phyloP scores from a whole-genome alignment of 2,329 filamentous ascomycete species.

The Hortaea werneckii region DNA sequence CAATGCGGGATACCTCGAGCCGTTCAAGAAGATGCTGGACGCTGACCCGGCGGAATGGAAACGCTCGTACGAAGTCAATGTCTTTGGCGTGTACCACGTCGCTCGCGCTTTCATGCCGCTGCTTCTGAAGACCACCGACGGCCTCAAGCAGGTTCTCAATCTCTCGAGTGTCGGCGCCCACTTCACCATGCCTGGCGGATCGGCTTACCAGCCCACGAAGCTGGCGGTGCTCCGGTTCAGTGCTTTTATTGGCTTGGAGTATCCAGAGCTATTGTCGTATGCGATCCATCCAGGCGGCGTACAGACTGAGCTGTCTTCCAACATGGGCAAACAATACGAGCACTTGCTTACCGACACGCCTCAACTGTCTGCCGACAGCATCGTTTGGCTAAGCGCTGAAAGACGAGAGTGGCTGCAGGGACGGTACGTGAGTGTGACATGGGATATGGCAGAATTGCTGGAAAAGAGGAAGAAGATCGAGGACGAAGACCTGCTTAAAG shows the following conservation, averaged over 20 bases:
- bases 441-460: conserved; percentile 31
- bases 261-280: conserved; percentile 31
- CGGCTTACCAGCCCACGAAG: conserved; percentile 39
- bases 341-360: conserved; percentile 20
- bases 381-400: conserved; percentile 24
- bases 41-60: conserved; percentile 35
- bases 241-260: conserved; percentile 37
- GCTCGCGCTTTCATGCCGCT: conserved; percentile 38
- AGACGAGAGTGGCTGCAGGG: conserved; percentile 28
- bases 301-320: conserved; percentile 29
- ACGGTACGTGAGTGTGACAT: conserved; percentile 27
- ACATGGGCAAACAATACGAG: conserved; percentile 23
- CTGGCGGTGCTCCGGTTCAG: conserved; percentile 35
- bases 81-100: conserved; percentile 33
- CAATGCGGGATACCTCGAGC: conserved; percentile 25
- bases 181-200: conserved; percentile 24
- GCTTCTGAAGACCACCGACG: conserved; percentile 27
- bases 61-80: conserved; percentile 36
- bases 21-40: conserved; percentile 13
- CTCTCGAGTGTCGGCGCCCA: conserved; percentile 33
- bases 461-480: conserved; percentile 20
- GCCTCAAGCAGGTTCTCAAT: conserved; percentile 33
- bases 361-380: conserved; percentile 21
- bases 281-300: conserved; percentile 37
- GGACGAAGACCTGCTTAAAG: conserved; percentile 25